phyloP scores from a whole-genome alignment of 208 protist species.

The Trypanosoma lewisi region DNA sequence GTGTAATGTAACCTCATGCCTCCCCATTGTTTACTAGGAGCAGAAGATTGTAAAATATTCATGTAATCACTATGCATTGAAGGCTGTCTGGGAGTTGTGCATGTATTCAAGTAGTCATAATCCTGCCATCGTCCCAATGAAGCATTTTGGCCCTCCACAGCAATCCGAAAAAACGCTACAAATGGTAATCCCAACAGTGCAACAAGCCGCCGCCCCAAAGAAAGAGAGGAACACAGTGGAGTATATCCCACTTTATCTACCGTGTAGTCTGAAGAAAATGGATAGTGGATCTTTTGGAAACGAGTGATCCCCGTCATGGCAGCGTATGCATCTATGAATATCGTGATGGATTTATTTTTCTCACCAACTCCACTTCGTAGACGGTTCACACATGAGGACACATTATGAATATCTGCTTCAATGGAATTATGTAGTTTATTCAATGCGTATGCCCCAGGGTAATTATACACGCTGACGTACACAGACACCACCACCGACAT shows the following conservation, averaged over 20 bases:
- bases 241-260: not conserved
- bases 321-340: constrained; percentile 59
- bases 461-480: constrained; percentile 35
- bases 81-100: not conserved
- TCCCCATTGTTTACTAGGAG: not conserved
- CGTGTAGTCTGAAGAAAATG: not conserved
- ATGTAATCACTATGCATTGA: not conserved
- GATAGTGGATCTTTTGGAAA: constrained; percentile 38
- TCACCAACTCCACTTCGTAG: not conserved
- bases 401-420: constrained; percentile 14
- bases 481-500: constrained; percentile 30
- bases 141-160: not conserved
- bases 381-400: constrained; percentile 10
- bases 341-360: constrained; percentile 16
- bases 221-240: not conserved
- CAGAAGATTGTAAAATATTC: not conserved
- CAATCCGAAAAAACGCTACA: not conserved
- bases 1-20: constrained; percentile 30
- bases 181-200: constrained; percentile 18
- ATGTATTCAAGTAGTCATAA: constrained; percentile 3
- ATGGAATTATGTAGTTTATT: constrained; percentile 26
- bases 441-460: constrained; percentile 37
- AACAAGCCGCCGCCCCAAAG: constrained; percentile 10
- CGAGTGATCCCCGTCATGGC: constrained; percentile 51
- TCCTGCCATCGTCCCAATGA: not conserved